Percentiles rank a stretch among this genome's conserved stretches.
phyloP scores from a whole-genome alignment of 176 grass and related monocot species.

The Sorghum bicolor region Sorghum_bicolor_NCBIv3 NC_012873.2:4679001-4679500 shows the following conservation, averaged over 20 bases:
- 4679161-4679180: background rate
- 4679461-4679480: background rate
- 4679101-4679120: background rate
- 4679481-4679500: background rate
- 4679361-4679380: conserved; percentile 95
- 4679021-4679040: background rate
- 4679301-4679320: conserved; percentile 84
- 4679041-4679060: background rate
- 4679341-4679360: conserved; percentile 96
- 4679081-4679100: background rate
- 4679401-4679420: conserved; percentile 13
- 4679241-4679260: conserved; percentile 34
- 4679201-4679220: background rate
- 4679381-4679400: conserved; percentile 80
- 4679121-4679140: background rate
- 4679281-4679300: conserved; percentile 94
- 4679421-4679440: background rate
- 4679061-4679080: background rate
- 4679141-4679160: background rate
- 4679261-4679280: conserved; percentile 86
- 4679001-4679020: background rate
- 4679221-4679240: background rate
- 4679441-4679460: conserved; percentile 1
- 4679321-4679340: conserved; percentile 74
- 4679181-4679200: background rate